phyloP scores from a whole-genome alignment of 2,329 filamentous ascomycete genomes.

The Gremmenia infestans region DNA sequence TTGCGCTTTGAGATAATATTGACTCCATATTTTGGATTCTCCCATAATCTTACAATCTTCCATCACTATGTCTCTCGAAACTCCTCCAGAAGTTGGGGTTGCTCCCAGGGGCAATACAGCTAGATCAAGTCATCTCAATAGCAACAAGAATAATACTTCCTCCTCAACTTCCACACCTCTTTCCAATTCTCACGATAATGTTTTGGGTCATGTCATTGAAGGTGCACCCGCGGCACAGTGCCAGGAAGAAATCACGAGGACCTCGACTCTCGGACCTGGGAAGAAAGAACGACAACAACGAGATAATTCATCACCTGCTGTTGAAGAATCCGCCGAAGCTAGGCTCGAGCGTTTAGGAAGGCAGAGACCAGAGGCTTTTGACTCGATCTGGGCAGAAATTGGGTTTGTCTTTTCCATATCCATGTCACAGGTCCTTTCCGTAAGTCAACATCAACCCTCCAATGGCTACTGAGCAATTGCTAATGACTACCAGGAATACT shows the following conservation, averaged over 20 bases:
- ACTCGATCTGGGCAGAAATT: slow-evolving; percentile 46
- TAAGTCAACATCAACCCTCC: slow-evolving; percentile 25
- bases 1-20: not conserved
- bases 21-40: not conserved
- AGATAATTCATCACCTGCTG: slow-evolving; percentile 2
- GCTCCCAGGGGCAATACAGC: not conserved
- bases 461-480: not conserved
- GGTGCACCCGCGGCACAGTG: not conserved
- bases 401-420: slow-evolving; percentile 56
- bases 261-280: slow-evolving; percentile 4
- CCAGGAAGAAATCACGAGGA: slow-evolving; percentile 4
- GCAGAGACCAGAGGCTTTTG: slow-evolving; percentile 50
- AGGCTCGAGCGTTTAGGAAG: slow-evolving; percentile 52
- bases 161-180: not conserved
- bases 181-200: not conserved
- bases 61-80: not conserved
- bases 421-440: slow-evolving; percentile 53
- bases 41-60: not conserved
- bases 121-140: not conserved
- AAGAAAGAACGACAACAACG: slow-evolving; percentile 11
- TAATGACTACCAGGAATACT: slow-evolving; percentile 47
- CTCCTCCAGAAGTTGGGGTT: not conserved
- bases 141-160: not conserved
- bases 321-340: slow-evolving; percentile 28
- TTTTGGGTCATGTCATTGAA: not conserved